phyloP scores from a whole-genome alignment of 164 flowering plant species.

The Vitis labrusca region DNA sequence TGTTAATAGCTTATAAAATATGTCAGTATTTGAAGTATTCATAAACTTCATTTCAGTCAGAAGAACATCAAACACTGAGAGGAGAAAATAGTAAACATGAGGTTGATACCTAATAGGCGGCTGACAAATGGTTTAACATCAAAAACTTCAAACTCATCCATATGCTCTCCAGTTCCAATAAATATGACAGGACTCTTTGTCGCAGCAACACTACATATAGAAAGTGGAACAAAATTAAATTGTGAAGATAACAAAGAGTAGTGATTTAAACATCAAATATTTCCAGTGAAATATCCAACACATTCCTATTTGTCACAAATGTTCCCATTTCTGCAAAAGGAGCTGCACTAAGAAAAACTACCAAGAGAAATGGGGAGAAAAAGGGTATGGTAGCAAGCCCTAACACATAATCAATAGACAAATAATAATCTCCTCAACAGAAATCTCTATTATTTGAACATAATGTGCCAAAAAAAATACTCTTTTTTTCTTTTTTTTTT shows the following conservation, averaged over 20 bases:
- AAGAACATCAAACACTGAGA: slow-evolving; percentile 1
- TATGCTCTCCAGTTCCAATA: slow-evolving; percentile 99
- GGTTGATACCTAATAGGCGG: slow-evolving; percentile 75
- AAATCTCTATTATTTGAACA: no score
- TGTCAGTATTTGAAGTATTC: background rate
- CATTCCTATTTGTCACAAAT: background rate
- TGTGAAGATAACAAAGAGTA: background rate
- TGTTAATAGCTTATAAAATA: background rate
- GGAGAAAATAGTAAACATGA: background rate
- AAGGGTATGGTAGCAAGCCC: no score
- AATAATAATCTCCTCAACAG: no score
- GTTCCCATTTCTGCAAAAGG: no score
- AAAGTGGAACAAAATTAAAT: background rate
- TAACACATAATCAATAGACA: no score
- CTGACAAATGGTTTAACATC: slow-evolving; percentile 99
- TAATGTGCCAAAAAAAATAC: no score
- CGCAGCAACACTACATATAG: slow-evolving; percentile 80
- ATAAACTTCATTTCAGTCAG: background rate
- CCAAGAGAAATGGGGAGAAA: no score
- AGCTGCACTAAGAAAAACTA: no score
- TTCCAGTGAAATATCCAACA: background rate
- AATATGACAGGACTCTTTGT: slow-evolving; percentile 96
- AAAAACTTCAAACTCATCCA: slow-evolving; percentile 99
- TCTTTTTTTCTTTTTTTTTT: no score
- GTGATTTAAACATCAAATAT: background rate